These are phyloP conservation scores for Trametes sp. DNA, from an alignment of 1,284 basidiomycete genomes.

Conservation along the genomic window DNA sequence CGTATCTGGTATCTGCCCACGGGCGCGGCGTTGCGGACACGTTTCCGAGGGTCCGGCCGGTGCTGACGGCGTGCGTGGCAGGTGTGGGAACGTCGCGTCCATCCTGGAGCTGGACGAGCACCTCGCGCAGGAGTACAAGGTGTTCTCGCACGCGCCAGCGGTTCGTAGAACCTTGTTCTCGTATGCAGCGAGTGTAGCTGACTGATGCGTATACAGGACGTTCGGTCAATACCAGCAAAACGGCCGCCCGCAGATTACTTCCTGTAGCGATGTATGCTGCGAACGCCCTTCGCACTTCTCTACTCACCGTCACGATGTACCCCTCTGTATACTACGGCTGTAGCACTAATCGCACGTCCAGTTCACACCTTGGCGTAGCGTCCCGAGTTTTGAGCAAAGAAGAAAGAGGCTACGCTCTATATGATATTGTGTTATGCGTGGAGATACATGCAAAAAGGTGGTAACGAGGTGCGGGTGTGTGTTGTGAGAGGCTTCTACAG, in stretches of 20 bases:
- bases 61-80: constrained; percentile 42
- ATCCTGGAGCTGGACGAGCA: constrained; percentile 93
- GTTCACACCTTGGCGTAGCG: too few relatives aligned
- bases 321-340: constrained; percentile 12
- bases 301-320: neutral
- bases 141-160: constrained; percentile 82
- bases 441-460: constrained; percentile 10
- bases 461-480: constrained; percentile 11
- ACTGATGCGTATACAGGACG: constrained; percentile 61
- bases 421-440: constrained; percentile 2
- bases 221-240: constrained; percentile 88
- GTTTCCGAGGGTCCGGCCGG: constrained; percentile 1
- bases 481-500: constrained; percentile 17
- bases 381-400: too few relatives aligned
- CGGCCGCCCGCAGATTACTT: constrained; percentile 89
- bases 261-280: constrained; percentile 50
- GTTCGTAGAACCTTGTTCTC: constrained; percentile 42
- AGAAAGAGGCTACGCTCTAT: constrained; percentile 11
- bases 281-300: neutral
- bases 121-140: constrained; percentile 91
- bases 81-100: constrained; percentile 94
- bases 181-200: constrained; percentile 30
- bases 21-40: neutral
- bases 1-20: constrained; percentile 45
- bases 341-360: constrained; percentile 11